Evolutionary conservation across 257 asterid genomes (phyloP), one percentile per base, ranked within the genome.

Genomic region (Lavandula angustifolia): DNA sequence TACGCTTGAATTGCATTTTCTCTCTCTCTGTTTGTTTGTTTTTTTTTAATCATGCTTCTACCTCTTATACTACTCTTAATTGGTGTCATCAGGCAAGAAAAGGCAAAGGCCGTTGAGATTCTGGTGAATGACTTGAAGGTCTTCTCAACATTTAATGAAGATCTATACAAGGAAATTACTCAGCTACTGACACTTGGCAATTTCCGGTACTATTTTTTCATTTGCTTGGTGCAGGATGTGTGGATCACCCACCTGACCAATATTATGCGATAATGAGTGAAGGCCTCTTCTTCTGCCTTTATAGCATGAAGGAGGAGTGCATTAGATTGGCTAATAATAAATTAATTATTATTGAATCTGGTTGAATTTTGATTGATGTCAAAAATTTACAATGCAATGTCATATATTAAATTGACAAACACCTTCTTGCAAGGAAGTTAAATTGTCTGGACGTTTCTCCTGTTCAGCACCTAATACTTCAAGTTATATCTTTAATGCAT

Each of bases 31-130:
- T 34, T 33, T 17, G 31, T 9, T 9, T 62, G 14, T 37, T 33
- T 56, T 17, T 11, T 22, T 37, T 55, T 35, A 46, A 46, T 54
- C 13, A 2, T 11, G 54, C 54, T n/a, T 4, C 11, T 9, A 16
- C 68, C 7, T 1, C 40, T 27, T 29, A 12, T 9, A 49, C 10
- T 14, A 33, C 29, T 53, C 17, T 9, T 57, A 31, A 42, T 57
- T 70, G 62, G 54, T 71, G 41, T 67, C 58, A 22, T 18, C 78
- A 91, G 97, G 86, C 91, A 91, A 75, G 96, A 91, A 78, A 88
- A 88, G 80, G 85, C 96, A 16, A 91, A 88, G 83, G 98, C 96
- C 0, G 95, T 91, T 65, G 96, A 91, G 50, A 81, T 91, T 69
- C 80, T 91, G 60, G 95, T 86, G 72, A 82, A 73, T 76, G 98